Percentiles rank a stretch among this genome's conserved stretches.
These are phyloP conservation scores for Leccinum broughii DNA, from an alignment of 768 basidiomycete genomes.

Conservation along the genomic window DNA sequence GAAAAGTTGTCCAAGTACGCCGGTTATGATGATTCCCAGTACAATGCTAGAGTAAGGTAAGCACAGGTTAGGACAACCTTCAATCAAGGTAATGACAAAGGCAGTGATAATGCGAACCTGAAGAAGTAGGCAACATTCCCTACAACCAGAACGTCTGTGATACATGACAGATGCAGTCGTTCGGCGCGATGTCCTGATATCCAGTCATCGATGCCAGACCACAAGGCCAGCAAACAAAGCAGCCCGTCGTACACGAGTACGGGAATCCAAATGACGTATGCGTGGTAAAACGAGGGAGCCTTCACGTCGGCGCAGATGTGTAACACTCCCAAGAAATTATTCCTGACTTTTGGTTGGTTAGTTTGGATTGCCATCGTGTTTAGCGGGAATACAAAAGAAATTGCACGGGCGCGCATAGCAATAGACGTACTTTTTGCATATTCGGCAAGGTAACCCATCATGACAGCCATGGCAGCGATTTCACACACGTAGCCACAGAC, in stretches of 20 bases:
- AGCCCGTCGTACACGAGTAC: slow-evolving; percentile 12
- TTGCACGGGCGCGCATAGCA: not conserved
- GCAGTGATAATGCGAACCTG: not conserved
- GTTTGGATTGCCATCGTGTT: not conserved
- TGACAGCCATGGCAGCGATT: slow-evolving; percentile 7
- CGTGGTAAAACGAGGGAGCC: slow-evolving; percentile 1
- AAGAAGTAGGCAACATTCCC: slow-evolving; percentile 7
- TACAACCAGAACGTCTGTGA: not conserved
- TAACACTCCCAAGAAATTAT: not conserved
- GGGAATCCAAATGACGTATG: slow-evolving; percentile 12
- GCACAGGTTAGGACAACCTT: not conserved
- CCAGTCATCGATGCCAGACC: not conserved
- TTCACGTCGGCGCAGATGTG: slow-evolving; percentile 6
- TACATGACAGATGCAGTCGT: not conserved
- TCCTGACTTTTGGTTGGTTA: not conserved
- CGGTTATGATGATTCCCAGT: not conserved
- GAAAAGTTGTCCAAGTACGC: not conserved
- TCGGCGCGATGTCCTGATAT: not conserved
- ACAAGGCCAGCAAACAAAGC: slow-evolving; percentile 13
- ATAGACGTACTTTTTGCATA: slow-evolving; percentile 4
- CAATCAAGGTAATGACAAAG: not conserved
- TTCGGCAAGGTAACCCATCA: slow-evolving; percentile 6
- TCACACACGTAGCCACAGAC: slow-evolving; percentile 10
- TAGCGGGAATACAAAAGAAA: not conserved
- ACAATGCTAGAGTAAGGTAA: not conserved